Evolutionary conservation across 805 yeast species (phyloP), one percentile per base, ranked within the genome.

Genomic region (Blastobotrys mokoenaii): DNA sequence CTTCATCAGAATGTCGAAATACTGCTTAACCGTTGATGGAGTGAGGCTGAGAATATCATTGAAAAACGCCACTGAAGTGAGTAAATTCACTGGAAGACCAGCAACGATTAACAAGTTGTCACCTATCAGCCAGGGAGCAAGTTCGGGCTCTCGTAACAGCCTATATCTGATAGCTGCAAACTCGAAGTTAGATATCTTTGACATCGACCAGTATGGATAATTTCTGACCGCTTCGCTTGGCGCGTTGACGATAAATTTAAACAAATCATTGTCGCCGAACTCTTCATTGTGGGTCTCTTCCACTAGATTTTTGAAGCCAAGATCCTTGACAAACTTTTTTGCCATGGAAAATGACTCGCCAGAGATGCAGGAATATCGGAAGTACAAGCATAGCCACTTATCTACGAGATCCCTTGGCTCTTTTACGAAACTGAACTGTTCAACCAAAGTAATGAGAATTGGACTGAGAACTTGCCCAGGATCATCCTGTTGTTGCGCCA

Each of bases 401-500:
- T 67, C 52, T 3, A 63, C 54, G 0, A 60, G 25, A 4, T 57
- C 55, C 0, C 61, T 46, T 0, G 53, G 45, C 10, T 62, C 64
- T 3, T 70, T 65, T 9, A 77, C 71, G 57, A 72, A 84, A 43
- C 71, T 68, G 62, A 82, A 73, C 58, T 88, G 96, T 51, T 88
- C 97, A 38, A 78, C 61, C 2, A 81, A 53, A 0, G 81, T 71
- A 11, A 77, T 67, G 1, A 72, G 52, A 42, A 82, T 71, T 0
- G 87, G 84, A 47, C 87, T 79, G 11, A 78, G 54, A 25, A 57
- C 54, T 0, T 53, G 48, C n/a, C 56, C 55, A 1, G 51, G 46
- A 25, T 60, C 62, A 2, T 68, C 60, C 15, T 59, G 27, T 22
- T 22, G 4, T 46, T 2, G 10, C 38, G 56, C 37, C 29, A 77